Evolutionary conservation across 164 flowering plant species (phyloP).

Genomic region (Malania oleifera): DNA sequence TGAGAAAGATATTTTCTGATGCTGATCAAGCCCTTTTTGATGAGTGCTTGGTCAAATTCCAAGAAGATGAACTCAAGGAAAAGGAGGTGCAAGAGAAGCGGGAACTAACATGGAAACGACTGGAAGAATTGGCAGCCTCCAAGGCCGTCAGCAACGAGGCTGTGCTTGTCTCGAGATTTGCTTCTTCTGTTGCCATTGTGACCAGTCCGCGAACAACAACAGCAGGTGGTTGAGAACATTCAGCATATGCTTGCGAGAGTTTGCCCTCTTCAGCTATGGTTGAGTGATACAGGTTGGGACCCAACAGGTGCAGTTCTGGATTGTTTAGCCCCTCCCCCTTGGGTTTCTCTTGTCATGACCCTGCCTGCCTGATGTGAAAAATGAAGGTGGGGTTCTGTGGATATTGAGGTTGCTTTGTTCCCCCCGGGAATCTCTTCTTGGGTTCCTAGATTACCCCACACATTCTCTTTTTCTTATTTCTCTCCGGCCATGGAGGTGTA

Average conservation of each 20-base stretch:
- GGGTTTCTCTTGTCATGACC: not conserved
- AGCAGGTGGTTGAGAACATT: conserved; percentile 33
- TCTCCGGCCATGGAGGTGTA: conserved; percentile 24
- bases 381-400: conserved; percentile 17
- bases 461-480: not conserved
- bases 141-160: conserved; percentile 55
- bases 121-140: conserved; percentile 72
- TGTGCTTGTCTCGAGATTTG: conserved; percentile 50
- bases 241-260: conserved; percentile 1
- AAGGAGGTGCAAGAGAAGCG: conserved; percentile 44
- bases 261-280: conserved; percentile 6
- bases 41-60: conserved; percentile 53
- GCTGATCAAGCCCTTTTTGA: conserved; percentile 57
- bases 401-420: conserved; percentile 14
- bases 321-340: conserved; percentile 10
- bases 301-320: conserved; percentile 10
- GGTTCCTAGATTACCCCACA: conserved; percentile 9
- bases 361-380: conserved; percentile 11
- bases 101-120: conserved; percentile 62
- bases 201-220: conserved; percentile 25
- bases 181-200: conserved; percentile 35
- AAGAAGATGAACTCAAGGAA: conserved; percentile 59
- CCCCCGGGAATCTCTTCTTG: conserved; percentile 6
- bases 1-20: conserved; percentile 67
- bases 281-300: conserved; percentile 8